phyloP scores from a whole-genome alignment of 108 stramenopile genomes.

The Fistulifera pelliculosa region DNA sequence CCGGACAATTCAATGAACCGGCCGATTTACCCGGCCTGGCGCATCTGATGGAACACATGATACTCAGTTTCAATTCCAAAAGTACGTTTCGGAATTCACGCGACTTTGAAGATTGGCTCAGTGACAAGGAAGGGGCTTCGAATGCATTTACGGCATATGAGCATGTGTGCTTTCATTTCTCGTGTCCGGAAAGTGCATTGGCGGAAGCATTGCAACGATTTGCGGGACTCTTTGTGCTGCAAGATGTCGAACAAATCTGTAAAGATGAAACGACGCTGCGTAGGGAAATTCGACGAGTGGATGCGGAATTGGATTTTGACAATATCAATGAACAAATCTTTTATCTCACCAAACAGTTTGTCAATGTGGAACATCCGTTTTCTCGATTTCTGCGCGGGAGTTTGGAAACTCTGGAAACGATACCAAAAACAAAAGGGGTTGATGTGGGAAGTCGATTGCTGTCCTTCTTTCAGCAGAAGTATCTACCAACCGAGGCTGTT shows the following conservation, averaged over 20 bases:
- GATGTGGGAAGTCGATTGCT: conserved; percentile 37
- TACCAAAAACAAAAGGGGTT: conserved; percentile 33
- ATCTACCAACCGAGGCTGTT: conserved; percentile 45
- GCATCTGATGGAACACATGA: conserved; percentile 77
- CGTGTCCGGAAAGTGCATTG: conserved; percentile 18
- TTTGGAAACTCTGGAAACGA: conserved; percentile 40
- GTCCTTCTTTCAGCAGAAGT: conserved; percentile 45
- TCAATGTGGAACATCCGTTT: conserved; percentile 63
- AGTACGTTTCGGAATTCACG: conserved; percentile 1
- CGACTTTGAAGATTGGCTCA: conserved; percentile 68
- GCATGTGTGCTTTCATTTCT: conserved; percentile 72
- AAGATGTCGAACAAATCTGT: conserved; percentile 31
- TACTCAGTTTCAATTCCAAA: conserved; percentile 13
- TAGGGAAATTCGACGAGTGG: conserved; percentile 59
- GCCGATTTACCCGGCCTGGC: conserved; percentile 49
- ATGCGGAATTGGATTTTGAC: conserved; percentile 54
- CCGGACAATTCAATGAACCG: conserved; percentile 68
- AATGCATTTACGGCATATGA: conserved; percentile 66
- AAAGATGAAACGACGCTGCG: conserved; percentile 18
- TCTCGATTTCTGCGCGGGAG: conserved; percentile 46
- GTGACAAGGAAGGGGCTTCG: conserved; percentile 51
- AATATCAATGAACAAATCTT: conserved; percentile 30
- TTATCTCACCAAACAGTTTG: conserved; percentile 53
- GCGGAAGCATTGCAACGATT: conserved; percentile 55
- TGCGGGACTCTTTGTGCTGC: conserved; percentile 33